Evolutionary conservation across 306 rosid genomes (phyloP).

Genomic region (Gillenia trifoliata): DNA sequence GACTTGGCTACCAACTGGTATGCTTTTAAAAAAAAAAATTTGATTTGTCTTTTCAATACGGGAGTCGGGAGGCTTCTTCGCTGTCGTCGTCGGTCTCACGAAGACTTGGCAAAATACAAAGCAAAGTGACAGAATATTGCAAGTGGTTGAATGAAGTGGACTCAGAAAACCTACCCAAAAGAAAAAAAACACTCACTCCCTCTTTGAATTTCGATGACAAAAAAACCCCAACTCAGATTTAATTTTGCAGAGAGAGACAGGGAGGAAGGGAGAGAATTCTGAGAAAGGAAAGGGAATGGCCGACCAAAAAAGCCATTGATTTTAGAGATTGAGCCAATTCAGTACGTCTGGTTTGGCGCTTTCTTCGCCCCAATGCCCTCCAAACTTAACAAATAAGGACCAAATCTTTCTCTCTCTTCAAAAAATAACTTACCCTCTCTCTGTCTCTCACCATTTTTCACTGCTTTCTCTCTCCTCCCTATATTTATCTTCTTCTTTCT

Average conservation of each 20-base stretch:
- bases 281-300: background rate
- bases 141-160: background rate
- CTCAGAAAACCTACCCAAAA: background rate
- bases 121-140: background rate
- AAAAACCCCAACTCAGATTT: background rate
- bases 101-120: background rate
- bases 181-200: background rate
- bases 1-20: too few species aligned
- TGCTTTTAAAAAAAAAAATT: too few species aligned
- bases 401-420: background rate
- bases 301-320: background rate
- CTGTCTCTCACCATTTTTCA: background rate
- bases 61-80: background rate
- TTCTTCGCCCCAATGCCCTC: conserved; percentile 37
- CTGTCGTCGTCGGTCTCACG: background rate
- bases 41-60: too few species aligned
- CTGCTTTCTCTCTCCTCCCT: conserved; percentile 13
- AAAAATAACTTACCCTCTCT: background rate
- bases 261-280: background rate
- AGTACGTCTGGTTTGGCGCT: conserved; percentile 44
- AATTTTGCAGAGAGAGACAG: background rate
- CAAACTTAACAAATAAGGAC: conserved; percentile 12
- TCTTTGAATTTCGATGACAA: background rate
- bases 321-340: background rate
- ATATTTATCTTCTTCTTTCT: background rate